phyloP scores from a whole-genome alignment of 108 stramenopile species.

The Cyclotella kingstonii region DNA sequence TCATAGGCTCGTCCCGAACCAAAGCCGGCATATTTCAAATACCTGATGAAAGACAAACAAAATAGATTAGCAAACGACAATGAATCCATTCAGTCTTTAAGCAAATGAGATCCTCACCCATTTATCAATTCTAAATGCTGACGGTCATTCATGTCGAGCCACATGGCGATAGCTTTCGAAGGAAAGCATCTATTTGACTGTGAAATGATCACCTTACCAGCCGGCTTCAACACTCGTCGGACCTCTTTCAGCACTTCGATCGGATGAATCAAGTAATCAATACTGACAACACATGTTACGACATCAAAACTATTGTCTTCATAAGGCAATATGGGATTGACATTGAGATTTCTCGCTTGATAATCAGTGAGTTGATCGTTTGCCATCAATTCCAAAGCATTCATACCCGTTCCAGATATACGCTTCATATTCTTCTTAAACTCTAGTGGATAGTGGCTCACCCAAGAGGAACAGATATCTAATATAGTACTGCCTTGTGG shows the following conservation, averaged over 20 bases:
- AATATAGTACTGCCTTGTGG: slow-evolving; percentile 68
- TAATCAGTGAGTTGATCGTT: slow-evolving; percentile 94
- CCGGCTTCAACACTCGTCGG: slow-evolving; percentile 84
- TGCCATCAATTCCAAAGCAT: slow-evolving; percentile 77
- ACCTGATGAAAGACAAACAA: neutral
- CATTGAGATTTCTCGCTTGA: slow-evolving; percentile 84
- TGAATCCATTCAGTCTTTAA: slow-evolving; percentile 1
- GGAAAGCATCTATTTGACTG: slow-evolving; percentile 94
- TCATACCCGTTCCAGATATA: slow-evolving; percentile 89
- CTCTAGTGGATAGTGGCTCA: slow-evolving; percentile 79
- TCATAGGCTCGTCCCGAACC: slow-evolving; percentile 65
- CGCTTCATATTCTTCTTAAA: slow-evolving; percentile 72
- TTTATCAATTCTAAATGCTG: slow-evolving; percentile 92
- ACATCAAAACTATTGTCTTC: slow-evolving; percentile 84
- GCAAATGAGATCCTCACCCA: slow-evolving; percentile 35
- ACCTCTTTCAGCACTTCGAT: slow-evolving; percentile 87
- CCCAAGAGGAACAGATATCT: slow-evolving; percentile 96
- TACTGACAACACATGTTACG: slow-evolving; percentile 93
- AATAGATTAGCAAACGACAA: neutral
- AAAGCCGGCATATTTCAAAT: slow-evolving; percentile 78
- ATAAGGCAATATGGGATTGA: slow-evolving; percentile 72
- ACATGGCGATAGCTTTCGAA: slow-evolving; percentile 91
- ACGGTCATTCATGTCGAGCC: slow-evolving; percentile 91
- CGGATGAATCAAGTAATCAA: slow-evolving; percentile 91
- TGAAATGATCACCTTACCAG: slow-evolving; percentile 90